Evolutionary conservation across 805 yeast species (phyloP).

Genomic region (Sungouiozyma ichnusensis): DNA sequence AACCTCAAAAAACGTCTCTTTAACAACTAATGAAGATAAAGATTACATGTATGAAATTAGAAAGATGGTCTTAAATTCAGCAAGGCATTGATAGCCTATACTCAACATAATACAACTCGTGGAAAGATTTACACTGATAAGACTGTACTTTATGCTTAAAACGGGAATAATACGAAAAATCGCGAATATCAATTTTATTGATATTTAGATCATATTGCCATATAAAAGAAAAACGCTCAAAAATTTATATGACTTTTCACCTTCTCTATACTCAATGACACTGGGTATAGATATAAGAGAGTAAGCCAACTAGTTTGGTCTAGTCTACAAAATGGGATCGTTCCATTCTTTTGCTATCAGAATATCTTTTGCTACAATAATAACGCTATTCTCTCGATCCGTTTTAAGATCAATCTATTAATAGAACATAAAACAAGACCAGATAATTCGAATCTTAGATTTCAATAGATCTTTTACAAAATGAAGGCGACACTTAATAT

Average conservation of each 20-base stretch:
- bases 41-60: conserved; percentile 28
- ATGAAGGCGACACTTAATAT: not conserved
- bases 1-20: conserved; percentile 7
- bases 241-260: too few species aligned
- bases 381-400: too few species aligned
- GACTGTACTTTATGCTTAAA: not conserved
- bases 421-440: too few species aligned
- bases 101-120: too few species aligned
- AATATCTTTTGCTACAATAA: too few species aligned
- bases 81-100: conserved; percentile 13
- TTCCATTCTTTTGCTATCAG: not conserved
- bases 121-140: too few species aligned
- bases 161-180: not conserved
- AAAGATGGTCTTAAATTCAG: conserved; percentile 27
- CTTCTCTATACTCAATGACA: too few species aligned
- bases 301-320: not conserved
- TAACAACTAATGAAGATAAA: conserved; percentile 12
- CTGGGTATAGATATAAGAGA: not conserved
- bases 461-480: too few species aligned
- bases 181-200: not conserved
- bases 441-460: too few species aligned
- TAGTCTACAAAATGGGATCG: not conserved
- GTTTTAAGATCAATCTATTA: too few species aligned
- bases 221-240: too few species aligned
- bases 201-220: too few species aligned